phyloP scores from a whole-genome alignment of 108 stramenopile species.

The Thalassiosira profunda region DNA sequence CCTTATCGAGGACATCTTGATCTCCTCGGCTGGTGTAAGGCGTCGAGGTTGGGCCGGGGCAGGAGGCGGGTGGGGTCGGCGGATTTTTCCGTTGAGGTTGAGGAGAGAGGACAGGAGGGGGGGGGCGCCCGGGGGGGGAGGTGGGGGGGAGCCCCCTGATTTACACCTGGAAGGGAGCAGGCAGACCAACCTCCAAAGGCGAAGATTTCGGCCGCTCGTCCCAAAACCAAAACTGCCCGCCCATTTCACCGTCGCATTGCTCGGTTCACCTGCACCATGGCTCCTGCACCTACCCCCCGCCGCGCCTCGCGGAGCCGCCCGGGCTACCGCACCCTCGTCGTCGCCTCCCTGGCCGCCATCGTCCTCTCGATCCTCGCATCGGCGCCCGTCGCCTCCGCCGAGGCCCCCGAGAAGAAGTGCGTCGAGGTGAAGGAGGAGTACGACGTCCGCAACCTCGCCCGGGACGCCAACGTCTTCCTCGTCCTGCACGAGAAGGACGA shows the following conservation, averaged over 20 bases:
- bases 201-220: background rate
- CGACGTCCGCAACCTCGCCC: constrained; percentile 40
- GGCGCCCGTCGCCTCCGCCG: constrained; percentile 31
- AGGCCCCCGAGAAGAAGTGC: constrained; percentile 21
- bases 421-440: constrained; percentile 34
- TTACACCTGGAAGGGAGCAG: no score
- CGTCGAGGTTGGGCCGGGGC: no score
- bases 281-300: background rate
- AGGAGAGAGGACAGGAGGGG: no score
- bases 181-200: no score
- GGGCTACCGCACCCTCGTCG: constrained; percentile 20
- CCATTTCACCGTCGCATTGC: no score
- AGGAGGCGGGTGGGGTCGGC: no score
- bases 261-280: background rate
- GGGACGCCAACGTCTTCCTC: constrained; percentile 44
- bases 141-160: no score
- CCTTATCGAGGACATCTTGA: no score
- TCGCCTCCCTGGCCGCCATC: constrained; percentile 33
- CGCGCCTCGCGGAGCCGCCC: constrained; percentile 2
- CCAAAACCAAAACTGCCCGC: background rate
- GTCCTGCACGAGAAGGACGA: constrained; percentile 22
- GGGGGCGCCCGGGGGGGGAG: no score
- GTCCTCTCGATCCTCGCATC: constrained; percentile 9
- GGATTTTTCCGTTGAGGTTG: no score
- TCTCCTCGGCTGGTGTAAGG: no score